Evolutionary conservation across 768 basidiomycete genomes (phyloP), one percentile per base, ranked within the genome.

Genomic region (Rhizopogon rudus): DNA sequence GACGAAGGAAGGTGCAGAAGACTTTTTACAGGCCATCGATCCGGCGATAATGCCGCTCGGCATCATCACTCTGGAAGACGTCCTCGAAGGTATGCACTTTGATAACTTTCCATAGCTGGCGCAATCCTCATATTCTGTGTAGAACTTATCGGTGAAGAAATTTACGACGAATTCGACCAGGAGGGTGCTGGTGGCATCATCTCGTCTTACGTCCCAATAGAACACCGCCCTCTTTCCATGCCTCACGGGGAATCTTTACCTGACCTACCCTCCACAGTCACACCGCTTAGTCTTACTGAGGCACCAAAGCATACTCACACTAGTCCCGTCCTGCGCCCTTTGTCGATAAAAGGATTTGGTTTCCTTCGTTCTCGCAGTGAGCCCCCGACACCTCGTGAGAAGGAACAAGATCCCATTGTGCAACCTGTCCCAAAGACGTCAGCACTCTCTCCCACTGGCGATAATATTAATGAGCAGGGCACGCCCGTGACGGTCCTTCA

Each of bases 81-180:
- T 96, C 8, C 76, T 96, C 9, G 93, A 96, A 81, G 89, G 89
- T 87, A 51, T 20, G 65, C 62, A 40, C 8, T 20, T 29, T 54
- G 31, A 17, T 48, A 5, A 3, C 17, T 40, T 5, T 8, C n/a
- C 5, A 16, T 39, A 9, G 13, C 43, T 5, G 3, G 5, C 17
- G 29, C 3, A 25, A 10, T 35, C 0, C 53, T 63, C 9, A 20
- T 54, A 16, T n/a, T 14, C 51, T 10, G 55, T 49, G 35, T 61
- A 91, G 93, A 94, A 65, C 77, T 95, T 10, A 94, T 95, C 53
- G 93, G 93, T 13, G 91, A 94, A 71, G 93, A 94, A 63, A 93
- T 95, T 51, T 91, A 90, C 57, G 91, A 94, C 64, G 93, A 94
- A 71, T 93, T 91, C 65, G 92, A 93, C 64, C 79, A 81, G 10